Evolutionary conservation across 805 yeast species (phyloP), one percentile per base, ranked within the genome.

Genomic region (Wickerhamiella hasegawae): DNA sequence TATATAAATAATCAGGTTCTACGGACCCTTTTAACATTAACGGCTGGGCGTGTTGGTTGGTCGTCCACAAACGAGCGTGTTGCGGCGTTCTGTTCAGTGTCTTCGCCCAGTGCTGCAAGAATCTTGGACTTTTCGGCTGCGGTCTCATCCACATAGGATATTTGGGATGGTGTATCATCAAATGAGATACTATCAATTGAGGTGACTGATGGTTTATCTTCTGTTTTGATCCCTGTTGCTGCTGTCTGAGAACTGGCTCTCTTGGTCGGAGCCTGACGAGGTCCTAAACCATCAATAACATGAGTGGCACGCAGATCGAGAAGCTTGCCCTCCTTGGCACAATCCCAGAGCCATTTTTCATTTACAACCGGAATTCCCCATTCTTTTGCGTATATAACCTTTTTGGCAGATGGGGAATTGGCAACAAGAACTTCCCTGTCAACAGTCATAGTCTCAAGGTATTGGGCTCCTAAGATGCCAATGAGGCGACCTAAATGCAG

Each of bases 401-500:
- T 55, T 25, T 45, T 41, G 11, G 54, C 45, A 1, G 33, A 31
- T 1, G 51, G 42, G 0, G 52, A 36, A 6, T 28, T 32, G 5
- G 57, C 47, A 2, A 81, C 56, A 22, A 82, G 57, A 12, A 76
- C 47, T 44, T 77, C 78, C 28, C 78, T 58, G 9, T 59, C 55
- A 4, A 61, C 47, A 3, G 67, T 65, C 36, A 81, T 58, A 2
- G 66, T 58, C 0, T 65, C 69, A 32, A 63, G 57, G 36, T 65
- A 62, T 28, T 60, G 58, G 35, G 76, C 69, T 18, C 76, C 73
- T 18, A 78, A 46, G 20, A 66, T 49, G 15, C 58, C 47, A 6
- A 82, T 61, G 30, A 87, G 61, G 48, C 78, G 77, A 6, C 68
- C 71, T 10, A 78, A 49, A 54, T 82, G 94, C 28, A 79, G 56